Base-by-base conservation (phyloP, 352 stramenopile species). In the Pythium plurisporium region DNA sequence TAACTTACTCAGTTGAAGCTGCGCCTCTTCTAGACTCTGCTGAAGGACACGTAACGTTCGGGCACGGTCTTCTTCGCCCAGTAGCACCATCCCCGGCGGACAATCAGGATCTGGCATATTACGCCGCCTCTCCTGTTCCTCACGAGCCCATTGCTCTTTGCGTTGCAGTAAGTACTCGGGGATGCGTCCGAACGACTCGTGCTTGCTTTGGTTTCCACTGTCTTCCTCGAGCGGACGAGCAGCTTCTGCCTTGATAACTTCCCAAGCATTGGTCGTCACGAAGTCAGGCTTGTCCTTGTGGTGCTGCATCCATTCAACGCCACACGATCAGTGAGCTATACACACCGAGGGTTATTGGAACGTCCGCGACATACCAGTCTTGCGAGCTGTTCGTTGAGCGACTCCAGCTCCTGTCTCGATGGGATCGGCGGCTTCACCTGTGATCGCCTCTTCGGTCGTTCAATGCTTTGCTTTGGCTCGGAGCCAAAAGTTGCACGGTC, bases 31-130 rank as follows among this genome's bases (percentile, higher is more conserved):
- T 14, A 88, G 62, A 12, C 75, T 93, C 27, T 89, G 67, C 19
- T 62, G 66, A 33, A 96, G 69, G 14, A 92, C 74, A 6, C 50
- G 33, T 9, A 96, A 60, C 4, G 87, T 96, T 1, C 74, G 66
- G 17, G 91, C 37, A 0, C 87, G 73, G 38, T 96, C 87, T 10
- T 88, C 79, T 49, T 97, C 85, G 27, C 79, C 78, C 23, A 97
- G 81, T 10, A 72, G 55, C 46, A 85, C 64, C 89, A 96, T 96
- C 1, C 89, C 89, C 10, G 76, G 79, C 7, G 89, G 89, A 48
- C 86, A 96, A 44, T 94, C 76, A 1, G 88, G 88, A 59, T 96
- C 88, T 0, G 84, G 84, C 12, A 75, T 67, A 44, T 89, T 93
- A 17, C 56, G 67, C 5, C 74, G 68, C 1, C 81, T 72, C 47